Percentiles rank a stretch among this genome's conserved stretches.
Evolutionary conservation across 495 filamentous ascomycete genomes (phyloP).

Genomic region (Lindgomyces ingoldianus): DNA sequence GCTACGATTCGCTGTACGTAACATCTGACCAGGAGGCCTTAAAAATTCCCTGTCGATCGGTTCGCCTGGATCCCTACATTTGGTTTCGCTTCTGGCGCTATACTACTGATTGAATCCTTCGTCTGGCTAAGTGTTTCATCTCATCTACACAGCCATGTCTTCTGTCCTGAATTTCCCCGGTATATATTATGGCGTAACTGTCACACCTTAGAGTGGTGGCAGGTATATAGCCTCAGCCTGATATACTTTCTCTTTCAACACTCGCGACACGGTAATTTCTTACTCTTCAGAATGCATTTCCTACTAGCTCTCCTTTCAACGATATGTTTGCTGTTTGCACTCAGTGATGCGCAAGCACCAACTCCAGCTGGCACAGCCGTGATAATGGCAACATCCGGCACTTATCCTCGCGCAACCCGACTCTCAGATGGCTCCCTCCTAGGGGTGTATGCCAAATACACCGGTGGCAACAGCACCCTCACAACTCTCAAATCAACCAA

Average conservation of each 20-base stretch:
- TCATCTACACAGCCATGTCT: neutral
- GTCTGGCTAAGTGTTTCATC: neutral
- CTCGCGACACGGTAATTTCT: neutral
- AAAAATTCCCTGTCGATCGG: no score
- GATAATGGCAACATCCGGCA: slow-evolving; percentile 40
- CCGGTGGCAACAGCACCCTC: slow-evolving; percentile 43
- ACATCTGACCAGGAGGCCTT: neutral
- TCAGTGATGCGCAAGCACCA: slow-evolving; percentile 14
- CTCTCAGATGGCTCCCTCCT: slow-evolving; percentile 50
- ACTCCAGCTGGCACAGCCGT: neutral
- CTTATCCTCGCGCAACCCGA: slow-evolving; percentile 54
- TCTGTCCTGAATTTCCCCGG: neutral
- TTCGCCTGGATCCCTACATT: neutral
- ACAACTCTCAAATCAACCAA: slow-evolving; percentile 48
- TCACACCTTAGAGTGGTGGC: no score
- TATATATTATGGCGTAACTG: no score
- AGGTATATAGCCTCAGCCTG: no score
- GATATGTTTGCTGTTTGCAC: neutral
- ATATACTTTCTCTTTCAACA: neutral
- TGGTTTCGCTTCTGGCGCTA: neutral
- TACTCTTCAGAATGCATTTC: slow-evolving; percentile 1
- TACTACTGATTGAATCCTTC: neutral
- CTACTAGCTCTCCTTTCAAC: neutral
- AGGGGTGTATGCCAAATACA: slow-evolving; percentile 47
- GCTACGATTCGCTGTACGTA: neutral